Percentiles rank a stretch among this genome's conserved stretches.
Evolutionary conservation across 768 basidiomycete species (phyloP).

Genomic region (Naganishia friedmannii): DNA sequence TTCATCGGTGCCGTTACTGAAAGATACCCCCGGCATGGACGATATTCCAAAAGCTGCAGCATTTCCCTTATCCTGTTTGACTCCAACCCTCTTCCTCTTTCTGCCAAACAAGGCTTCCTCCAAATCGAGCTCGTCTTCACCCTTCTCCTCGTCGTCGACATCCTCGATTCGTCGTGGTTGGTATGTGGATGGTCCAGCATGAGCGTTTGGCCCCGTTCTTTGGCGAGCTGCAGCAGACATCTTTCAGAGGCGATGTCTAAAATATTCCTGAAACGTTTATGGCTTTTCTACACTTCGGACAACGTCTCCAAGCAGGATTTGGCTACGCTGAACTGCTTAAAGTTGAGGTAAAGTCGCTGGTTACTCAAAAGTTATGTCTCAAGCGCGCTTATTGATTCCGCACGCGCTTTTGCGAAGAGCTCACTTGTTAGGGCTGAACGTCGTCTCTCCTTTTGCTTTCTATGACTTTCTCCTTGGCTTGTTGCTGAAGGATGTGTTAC

Average conservation of each 20-base stretch:
- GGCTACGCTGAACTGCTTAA: neutral
- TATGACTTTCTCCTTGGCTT: neutral
- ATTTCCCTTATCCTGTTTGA: neutral
- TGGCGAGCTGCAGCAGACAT: neutral
- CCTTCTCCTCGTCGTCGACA: conserved; percentile 36
- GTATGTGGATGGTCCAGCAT: conserved; percentile 20
- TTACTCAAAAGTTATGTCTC: conserved; percentile 24
- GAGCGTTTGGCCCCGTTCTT: conserved; percentile 4
- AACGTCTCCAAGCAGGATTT: neutral
- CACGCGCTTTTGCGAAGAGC: neutral
- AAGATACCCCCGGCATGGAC: conserved; percentile 18
- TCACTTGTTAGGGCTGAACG: neutral
- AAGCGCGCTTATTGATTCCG: conserved; percentile 17
- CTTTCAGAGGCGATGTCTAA: neutral
- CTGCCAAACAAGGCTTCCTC: conserved; percentile 46
- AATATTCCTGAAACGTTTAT: neutral
- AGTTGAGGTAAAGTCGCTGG: neutral
- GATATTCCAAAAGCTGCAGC: neutral
- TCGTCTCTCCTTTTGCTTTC: neutral
- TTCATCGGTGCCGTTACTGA: conserved; percentile 32
- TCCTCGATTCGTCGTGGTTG: conserved; percentile 20
- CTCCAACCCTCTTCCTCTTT: conserved; percentile 28
- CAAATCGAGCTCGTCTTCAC: conserved; percentile 50
- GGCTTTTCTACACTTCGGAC: neutral
- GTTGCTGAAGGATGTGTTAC: no score